These are phyloP conservation scores for Suzukiozyma palmioleophila DNA, from an alignment of 1,139 yeast genomes.

Conservation along the genomic window DNA sequence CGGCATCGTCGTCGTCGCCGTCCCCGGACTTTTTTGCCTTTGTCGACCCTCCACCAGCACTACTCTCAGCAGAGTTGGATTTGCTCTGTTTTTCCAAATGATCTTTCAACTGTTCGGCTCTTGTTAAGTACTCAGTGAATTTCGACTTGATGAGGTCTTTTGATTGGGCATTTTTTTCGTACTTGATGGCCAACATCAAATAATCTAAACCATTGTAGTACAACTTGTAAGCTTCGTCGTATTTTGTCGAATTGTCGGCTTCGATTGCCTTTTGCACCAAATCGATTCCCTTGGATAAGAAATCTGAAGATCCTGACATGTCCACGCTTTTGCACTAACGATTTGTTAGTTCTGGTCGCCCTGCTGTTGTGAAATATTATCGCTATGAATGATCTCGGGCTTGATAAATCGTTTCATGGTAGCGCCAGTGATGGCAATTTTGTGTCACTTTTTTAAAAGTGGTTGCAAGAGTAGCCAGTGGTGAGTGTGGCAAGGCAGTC, in stretches of 20 bases:
- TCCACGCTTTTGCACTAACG: background rate
- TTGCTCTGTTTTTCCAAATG: conserved; percentile 66
- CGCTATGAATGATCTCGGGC: too few relatives aligned
- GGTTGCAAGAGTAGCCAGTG: background rate
- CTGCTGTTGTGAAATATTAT: too few relatives aligned
- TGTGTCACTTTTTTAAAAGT: background rate
- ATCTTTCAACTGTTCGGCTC: conserved; percentile 93
- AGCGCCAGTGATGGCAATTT: background rate
- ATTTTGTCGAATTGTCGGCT: conserved; percentile 85
- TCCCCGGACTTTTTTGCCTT: conserved; percentile 50
- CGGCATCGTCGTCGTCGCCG: conserved; percentile 70
- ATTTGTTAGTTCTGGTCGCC: too few relatives aligned
- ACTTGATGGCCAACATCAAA: conserved; percentile 91
- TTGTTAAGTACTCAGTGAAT: conserved; percentile 82
- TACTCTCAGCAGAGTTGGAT: conserved; percentile 45
- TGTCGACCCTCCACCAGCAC: conserved; percentile 53
- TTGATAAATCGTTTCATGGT: too few relatives aligned
- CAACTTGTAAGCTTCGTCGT: conserved; percentile 90
- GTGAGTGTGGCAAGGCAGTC: background rate
- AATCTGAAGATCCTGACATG: conserved; percentile 61
- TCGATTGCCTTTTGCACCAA: conserved; percentile 92
- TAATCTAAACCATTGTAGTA: conserved; percentile 94
- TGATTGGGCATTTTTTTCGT: conserved; percentile 86
- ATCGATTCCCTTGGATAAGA: conserved; percentile 88
- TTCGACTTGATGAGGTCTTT: conserved; percentile 86